A percentile compares a stretch with the other conserved stretches of the same genome.
These are phyloP conservation scores for Pseudogymnoascus sp. DNA, from an alignment of 2,329 filamentous ascomycete genomes.

Conservation along the genomic window DNA sequence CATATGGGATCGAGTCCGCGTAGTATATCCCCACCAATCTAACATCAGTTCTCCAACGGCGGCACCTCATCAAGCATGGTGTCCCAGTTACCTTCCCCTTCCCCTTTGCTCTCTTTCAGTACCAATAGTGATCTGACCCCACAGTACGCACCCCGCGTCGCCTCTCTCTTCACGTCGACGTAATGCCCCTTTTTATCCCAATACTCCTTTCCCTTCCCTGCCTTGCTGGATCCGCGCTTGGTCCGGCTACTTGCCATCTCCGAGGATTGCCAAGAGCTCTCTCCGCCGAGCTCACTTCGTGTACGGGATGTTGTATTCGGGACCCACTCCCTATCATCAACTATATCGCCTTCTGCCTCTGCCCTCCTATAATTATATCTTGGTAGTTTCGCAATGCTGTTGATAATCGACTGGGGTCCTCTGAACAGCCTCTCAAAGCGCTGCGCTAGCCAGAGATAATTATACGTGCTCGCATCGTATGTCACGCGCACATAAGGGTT, in stretches of 20 bases:
- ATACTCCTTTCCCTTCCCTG: constrained; percentile 12
- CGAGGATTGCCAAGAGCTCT: constrained; percentile 25
- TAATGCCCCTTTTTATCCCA: constrained; percentile 31
- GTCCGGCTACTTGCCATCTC: constrained; percentile 9
- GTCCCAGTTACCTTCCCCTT: constrained; percentile 29
- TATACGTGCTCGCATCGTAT: constrained; percentile 50
- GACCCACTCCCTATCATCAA: constrained; percentile 46
- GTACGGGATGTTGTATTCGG: neutral
- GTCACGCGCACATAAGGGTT: constrained; percentile 69
- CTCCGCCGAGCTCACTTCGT: constrained; percentile 16
- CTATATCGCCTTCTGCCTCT: constrained; percentile 49
- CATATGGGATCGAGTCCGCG: neutral
- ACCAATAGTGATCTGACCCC: constrained; percentile 46
- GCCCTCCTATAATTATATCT: constrained; percentile 51
- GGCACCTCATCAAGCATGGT: constrained; percentile 24
- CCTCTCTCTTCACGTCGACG: constrained; percentile 36
- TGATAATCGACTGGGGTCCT: constrained; percentile 50
- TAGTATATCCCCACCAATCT: neutral
- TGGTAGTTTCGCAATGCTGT: constrained; percentile 48
- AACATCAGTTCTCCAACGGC: constrained; percentile 16
- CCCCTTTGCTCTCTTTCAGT: constrained; percentile 29
- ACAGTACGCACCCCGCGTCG: constrained; percentile 47
- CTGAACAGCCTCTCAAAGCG: constrained; percentile 60
- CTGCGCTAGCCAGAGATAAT: constrained; percentile 50
- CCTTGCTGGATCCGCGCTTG: constrained; percentile 8